Evolutionary conservation across 2,329 filamentous ascomycete genomes (phyloP), one percentile per base, ranked within the genome.

Genomic region (Beauveria sp.): DNA sequence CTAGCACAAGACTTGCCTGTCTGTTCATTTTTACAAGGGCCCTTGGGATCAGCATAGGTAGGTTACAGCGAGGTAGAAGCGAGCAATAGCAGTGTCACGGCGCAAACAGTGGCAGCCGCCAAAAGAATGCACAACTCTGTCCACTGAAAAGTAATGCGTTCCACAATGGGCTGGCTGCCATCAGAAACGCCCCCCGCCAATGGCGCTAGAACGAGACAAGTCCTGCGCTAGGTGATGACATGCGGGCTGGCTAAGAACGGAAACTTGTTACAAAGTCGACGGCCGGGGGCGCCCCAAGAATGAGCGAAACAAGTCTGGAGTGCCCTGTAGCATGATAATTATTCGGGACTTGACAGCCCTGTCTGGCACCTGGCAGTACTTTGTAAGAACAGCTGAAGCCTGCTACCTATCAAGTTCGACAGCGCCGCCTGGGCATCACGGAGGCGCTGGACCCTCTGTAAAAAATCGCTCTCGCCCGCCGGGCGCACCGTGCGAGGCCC

Each of bases 401-500:
- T 38, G 14, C 34, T 38, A 38, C 16, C 34, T 38, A 38, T 38
- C 34, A 38, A 38, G 12, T 38, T 38, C 10, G 5, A 46, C 52
- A 45, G 52, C 24, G 52, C n/a, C 50, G 28, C n/a, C 50, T 24
- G 6, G n/a, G 3, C 30, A 38, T 4, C 22, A 55, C 38, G 52
- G 51, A 43, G 51, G 52, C 18, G 22, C 40, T 45, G 40, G 53
- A 45, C 40, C 52, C 55, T 58, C 55, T 58, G 55, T 38, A 58
- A 34, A 58, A 46, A 57, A 58, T 59, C 47, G 46, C 47, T 38
- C 40, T 45, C 46, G 18, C 38, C 49, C 34, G 47, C 47, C 40
- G 56, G 46, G 47, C 57, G 57, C 40, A 59, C 57, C 38, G 57
- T 59, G 57, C 57, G 57, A 52, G 38, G 57, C 57, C 57, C 47